Percentiles rank a stretch among this genome's conserved stretches.
These are phyloP conservation scores for Neocallimastix lanati DNA, from an alignment of 192 early-diverging fungal genomes.

Conservation along the genomic window DNA sequence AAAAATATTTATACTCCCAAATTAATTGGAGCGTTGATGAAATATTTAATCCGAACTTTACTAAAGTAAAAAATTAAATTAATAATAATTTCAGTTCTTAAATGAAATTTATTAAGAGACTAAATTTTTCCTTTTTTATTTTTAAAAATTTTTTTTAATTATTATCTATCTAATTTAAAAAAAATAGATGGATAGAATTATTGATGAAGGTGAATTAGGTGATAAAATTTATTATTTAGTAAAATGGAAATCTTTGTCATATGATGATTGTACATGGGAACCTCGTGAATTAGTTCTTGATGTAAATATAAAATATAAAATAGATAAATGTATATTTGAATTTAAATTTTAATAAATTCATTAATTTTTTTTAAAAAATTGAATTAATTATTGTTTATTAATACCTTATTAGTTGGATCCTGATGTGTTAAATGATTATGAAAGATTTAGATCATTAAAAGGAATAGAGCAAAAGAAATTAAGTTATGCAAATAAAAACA, in stretches of 20 bases:
- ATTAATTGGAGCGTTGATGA: background rate
- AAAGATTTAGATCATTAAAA: background rate
- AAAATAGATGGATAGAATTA: background rate
- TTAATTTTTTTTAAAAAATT: no score
- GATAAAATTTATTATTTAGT: slow-evolving; percentile 67
- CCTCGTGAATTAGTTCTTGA: slow-evolving; percentile 4
- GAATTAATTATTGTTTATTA: no score
- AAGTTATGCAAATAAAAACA: background rate
- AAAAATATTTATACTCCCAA: background rate
- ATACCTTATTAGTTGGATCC: background rate
- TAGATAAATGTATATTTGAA: no score
- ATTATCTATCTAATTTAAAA: no score
- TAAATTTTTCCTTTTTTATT: no score
- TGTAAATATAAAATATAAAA: no score
- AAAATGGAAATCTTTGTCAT: slow-evolving; percentile 78
- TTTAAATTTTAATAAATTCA: no score
- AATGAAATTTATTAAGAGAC: no score
- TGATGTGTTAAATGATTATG: background rate
- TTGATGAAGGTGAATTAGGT: background rate
- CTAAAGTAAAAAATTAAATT: no score
- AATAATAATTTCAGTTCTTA: no score
- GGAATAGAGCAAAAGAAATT: background rate
- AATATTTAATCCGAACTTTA: background rate
- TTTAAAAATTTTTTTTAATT: no score
- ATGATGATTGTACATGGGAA: slow-evolving; percentile 86